A percentile compares a stretch with the other conserved stretches of the same genome.
phyloP scores from a whole-genome alignment of 1,284 basidiomycete species.

The Cutaneotrichosporon cutaneum region DNA sequence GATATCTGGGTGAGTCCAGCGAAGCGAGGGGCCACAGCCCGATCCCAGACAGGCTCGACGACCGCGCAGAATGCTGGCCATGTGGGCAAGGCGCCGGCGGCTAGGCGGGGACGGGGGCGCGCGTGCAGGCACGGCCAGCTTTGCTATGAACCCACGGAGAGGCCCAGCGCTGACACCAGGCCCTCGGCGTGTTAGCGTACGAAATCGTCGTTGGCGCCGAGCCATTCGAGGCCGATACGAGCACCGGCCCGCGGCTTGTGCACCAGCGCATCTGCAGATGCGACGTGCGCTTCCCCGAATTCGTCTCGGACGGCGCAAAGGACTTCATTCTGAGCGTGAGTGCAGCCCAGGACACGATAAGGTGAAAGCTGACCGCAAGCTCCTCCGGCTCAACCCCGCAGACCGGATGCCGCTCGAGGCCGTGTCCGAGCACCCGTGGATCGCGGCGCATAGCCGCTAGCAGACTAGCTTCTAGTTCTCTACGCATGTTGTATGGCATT shows the following conservation, averaged over 20 bases:
- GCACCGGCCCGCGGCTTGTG: constrained; percentile 31
- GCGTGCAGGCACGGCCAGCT: too few species aligned
- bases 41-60: too few species aligned
- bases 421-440: constrained; percentile 84
- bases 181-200: constrained; percentile 89
- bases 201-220: constrained; percentile 89
- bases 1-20: constrained; percentile 41
- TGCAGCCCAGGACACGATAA: neutral
- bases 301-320: constrained; percentile 62
- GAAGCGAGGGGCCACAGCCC: too few species aligned
- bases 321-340: constrained; percentile 65
- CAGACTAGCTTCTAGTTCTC: neutral
- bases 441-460: constrained; percentile 44
- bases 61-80: too few species aligned
- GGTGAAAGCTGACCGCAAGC: constrained; percentile 56
- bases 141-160: too few species aligned
- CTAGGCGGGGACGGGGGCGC: too few species aligned
- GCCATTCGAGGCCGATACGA: constrained; percentile 71
- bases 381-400: constrained; percentile 77
- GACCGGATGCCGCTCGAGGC: constrained; percentile 72
- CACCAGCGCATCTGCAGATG: constrained; percentile 53
- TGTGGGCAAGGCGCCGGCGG: too few species aligned
- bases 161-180: constrained; percentile 63
- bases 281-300: constrained; percentile 71
- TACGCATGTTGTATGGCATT: constrained; percentile 1